Conservation (phyloP, 2,329 filamentous ascomycete species). For the Tympanopsis confertula region DNA sequence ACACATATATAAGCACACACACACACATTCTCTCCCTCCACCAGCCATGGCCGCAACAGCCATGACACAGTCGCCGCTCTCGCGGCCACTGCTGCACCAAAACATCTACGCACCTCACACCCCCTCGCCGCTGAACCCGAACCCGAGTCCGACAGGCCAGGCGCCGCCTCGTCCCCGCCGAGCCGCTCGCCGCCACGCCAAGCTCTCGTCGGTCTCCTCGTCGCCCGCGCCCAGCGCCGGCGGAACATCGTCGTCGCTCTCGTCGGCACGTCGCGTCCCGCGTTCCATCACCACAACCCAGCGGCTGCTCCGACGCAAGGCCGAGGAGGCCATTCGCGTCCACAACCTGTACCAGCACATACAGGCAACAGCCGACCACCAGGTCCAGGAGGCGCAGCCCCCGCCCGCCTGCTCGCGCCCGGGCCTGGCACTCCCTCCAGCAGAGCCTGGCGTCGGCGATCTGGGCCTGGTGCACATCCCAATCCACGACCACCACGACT, state of each 20-base stretch:
- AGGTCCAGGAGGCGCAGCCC: neutral
- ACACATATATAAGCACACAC: no score
- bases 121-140: neutral
- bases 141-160: neutral
- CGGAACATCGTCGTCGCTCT: no score
- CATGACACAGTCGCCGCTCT: no score
- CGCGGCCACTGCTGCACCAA: no score
- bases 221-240: neutral
- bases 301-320: neutral
- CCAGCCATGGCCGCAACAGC: no score
- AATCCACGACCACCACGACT: no score
- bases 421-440: neutral
- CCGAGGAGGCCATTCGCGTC: neutral
- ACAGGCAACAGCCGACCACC: neutral
- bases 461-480: no score
- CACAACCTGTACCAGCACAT: neutral
- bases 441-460: neutral
- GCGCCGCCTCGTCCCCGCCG: neutral
- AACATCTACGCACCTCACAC: neutral
- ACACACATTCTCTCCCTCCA: no score
- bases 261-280: no score
- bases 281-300: neutral
- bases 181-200: neutral
- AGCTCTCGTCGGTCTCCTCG: neutral
- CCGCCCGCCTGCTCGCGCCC: neutral